Evolutionary conservation across 1,284 basidiomycete species (phyloP), one percentile per base, ranked within the genome.

Genomic region (Psilocybe mexicana): DNA sequence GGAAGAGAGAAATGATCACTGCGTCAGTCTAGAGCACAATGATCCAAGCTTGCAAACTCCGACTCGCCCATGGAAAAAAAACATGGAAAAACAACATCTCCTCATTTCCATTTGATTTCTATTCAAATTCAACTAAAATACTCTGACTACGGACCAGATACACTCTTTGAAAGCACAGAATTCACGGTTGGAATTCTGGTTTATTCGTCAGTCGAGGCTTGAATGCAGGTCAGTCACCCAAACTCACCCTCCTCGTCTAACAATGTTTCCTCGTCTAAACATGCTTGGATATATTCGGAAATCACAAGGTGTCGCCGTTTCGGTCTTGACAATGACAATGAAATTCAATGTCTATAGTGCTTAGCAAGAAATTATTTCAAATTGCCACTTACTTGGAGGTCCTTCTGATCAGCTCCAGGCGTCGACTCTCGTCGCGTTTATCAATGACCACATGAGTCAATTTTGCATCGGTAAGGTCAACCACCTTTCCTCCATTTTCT

Each of bases 401-500:
- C 53, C 80, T 79, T 63, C 83, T 83, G 65, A 87, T 85, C 54
- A 95, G 75, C 57, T 87, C 83, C 43, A 83, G 70, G 52, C 93
- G 84, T 42, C 93, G 83, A 59, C 81, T 85, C 48, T 78, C 78
- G 61, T 93, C 91, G 10, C 87, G 81, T 70, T 88, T 89, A 72
- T 95, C 90, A 58, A 94, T 71, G 43, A 96, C 77, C 43, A 96
- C 75, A 70, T 96, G 94, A 0, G 94, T 96, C 35, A 96, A 75
- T 66, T 88, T 90, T 6, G 86, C 80, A 53, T 96, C 85, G 53
- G 83, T 73, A 2, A 96, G 75, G 55, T 81, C 82, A 3, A 80
- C 84, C 14, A 94, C 67, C 49, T 76, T 80, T 1, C 94, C 94
- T 36, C 93, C 93, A 62, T 92, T 84, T 2, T 81, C 76, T 8